These are phyloP conservation scores for Plasmodium yoelii DNA, from an alignment of 169 alveolate species.

Conservation along the genomic window DNA sequence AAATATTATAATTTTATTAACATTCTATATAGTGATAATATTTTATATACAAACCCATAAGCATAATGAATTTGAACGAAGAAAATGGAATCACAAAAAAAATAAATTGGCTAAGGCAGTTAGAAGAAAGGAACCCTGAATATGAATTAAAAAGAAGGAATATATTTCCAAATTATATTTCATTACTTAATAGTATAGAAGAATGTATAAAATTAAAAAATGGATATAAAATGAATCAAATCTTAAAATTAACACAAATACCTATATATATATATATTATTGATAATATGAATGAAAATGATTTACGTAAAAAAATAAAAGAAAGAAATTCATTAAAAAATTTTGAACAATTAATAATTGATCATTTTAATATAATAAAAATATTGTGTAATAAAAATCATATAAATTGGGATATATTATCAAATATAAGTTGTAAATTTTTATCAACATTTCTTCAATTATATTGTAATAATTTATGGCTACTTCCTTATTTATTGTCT, in stretches of 20 bases:
- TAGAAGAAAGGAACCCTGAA: neutral
- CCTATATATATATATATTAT: slow-evolving; percentile 21
- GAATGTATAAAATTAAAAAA: slow-evolving; percentile 17
- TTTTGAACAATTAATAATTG: slow-evolving; percentile 51
- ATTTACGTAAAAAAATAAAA: slow-evolving; percentile 37
- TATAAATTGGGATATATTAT: slow-evolving; percentile 35
- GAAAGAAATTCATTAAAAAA: slow-evolving; percentile 27
- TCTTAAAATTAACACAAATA: slow-evolving; percentile 27
- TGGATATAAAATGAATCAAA: slow-evolving; percentile 27
- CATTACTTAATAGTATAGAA: slow-evolving; percentile 13
- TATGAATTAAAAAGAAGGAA: neutral
- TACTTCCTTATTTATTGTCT: slow-evolving; percentile 32
- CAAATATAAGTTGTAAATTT: slow-evolving; percentile 49
- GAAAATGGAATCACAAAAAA: slow-evolving; percentile 40
- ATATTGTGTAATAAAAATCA: slow-evolving; percentile 26
- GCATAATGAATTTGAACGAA: slow-evolving; percentile 21
- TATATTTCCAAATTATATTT: neutral
- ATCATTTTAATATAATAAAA: slow-evolving; percentile 47
- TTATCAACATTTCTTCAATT: slow-evolving; percentile 24
- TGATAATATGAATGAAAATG: slow-evolving; percentile 36
- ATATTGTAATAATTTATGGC: slow-evolving; percentile 41
- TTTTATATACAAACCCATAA: too few relatives aligned
- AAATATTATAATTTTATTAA: too few relatives aligned
- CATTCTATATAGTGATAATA: too few relatives aligned
- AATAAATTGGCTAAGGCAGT: slow-evolving; percentile 15